Base-by-base conservation (phyloP, 1,139 yeast species). In the Candida sp. region DNA sequence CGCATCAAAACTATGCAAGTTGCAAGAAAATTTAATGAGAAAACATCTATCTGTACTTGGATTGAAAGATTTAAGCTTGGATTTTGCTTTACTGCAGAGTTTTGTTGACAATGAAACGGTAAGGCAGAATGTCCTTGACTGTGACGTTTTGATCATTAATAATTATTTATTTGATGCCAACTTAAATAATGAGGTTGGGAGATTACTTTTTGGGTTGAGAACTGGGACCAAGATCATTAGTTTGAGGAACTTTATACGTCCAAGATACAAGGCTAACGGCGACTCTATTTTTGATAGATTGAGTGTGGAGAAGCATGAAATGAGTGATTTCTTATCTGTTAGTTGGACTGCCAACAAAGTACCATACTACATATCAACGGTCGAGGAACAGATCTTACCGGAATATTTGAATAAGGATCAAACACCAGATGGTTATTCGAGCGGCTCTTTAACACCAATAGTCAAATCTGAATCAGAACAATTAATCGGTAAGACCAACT, bases 301-400 rank as follows among this genome's bases (percentile, higher is more conserved):
- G 45, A 67, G 71, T 35, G 91, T 88, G 3, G 81, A 81, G 48
- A 80, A 78, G 52, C 79, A 72, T 50, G 82, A 79, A 45, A 83
- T 88, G 67, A 81, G 82, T 38, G 80, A 81, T 41, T 81, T 81
- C 50, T 76, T 70, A 43, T 68, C 90, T 27, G 97, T 90, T 12
- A 86, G 95, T 46, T 90, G 97, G 97, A 89, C 97, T 0, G 87
- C 87, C 32, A 84, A 82, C 44, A 89, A 90, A 39, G 95, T 93
- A 2, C 84, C 82, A 7, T 89, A 87, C 62, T 89, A 78, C 60
- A 79, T 89, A 8, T 81, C 95, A 6, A 87, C 91, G 3, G 88
- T 87, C 3, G 75, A 81, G 57, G 68, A 65, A 1, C 61, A 62
- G 2, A 60, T 66, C 22, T 55, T 63, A 44, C 58, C 62, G 2